These are phyloP conservation scores for Straminergon stramineum DNA, from an alignment of 225 moss, liverwort and hornwort species.

Conservation along the genomic window DNA sequence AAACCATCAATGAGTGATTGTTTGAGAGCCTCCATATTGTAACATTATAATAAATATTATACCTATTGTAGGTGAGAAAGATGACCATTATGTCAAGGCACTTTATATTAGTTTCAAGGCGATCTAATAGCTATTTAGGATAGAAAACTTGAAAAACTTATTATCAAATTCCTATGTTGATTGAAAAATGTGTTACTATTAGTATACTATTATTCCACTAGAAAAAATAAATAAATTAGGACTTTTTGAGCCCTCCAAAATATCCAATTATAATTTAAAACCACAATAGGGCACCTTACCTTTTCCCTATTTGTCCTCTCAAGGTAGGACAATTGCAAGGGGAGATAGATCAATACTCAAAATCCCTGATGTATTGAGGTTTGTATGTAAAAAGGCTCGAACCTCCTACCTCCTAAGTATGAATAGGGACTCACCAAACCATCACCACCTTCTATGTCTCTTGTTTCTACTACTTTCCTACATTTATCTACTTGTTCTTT, in stretches of 20 bases:
- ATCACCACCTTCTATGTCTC: background rate
- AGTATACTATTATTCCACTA: rapidly evolving
- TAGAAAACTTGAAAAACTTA: background rate
- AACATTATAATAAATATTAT: background rate
- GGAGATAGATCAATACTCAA: background rate
- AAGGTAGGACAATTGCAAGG: background rate
- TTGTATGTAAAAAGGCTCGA: background rate
- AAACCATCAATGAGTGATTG: background rate
- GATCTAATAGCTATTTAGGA: background rate
- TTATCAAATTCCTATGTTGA: background rate
- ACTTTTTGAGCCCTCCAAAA: background rate
- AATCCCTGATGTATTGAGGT: background rate
- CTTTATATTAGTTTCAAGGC: rapidly evolving
- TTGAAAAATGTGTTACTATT: background rate
- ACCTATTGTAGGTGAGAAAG: background rate
- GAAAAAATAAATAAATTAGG: background rate
- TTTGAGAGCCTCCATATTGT: background rate
- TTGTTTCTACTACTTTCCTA: background rate
- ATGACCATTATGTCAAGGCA: background rate
- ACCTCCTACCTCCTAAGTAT: background rate
- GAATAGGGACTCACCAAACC: background rate
- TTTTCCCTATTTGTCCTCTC: background rate
- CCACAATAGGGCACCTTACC: background rate
- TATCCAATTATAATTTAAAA: background rate
- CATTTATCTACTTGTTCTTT: background rate